phyloP scores from a whole-genome alignment of 805 yeast genomes.

The Lipomyces starkeyi region DNA sequence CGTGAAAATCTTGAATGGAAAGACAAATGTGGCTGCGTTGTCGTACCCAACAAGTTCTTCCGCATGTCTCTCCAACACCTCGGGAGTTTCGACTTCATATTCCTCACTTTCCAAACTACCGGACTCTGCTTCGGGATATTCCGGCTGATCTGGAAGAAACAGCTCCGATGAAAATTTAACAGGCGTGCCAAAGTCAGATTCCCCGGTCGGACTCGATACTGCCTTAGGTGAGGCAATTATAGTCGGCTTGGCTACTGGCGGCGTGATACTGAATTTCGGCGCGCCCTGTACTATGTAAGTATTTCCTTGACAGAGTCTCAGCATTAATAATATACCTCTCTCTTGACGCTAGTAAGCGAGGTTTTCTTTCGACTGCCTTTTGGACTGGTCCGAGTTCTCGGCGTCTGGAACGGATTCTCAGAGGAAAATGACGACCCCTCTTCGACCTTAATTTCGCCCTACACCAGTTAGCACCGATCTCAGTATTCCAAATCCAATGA shows the following conservation, averaged over 20 bases:
- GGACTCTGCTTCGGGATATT: constrained; percentile 10
- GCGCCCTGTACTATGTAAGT: neutral
- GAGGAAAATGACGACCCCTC: constrained; percentile 29
- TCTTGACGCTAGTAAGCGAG: neutral
- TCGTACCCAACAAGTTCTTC: constrained; percentile 18
- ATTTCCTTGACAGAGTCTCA: neutral
- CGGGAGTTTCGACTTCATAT: constrained; percentile 23
- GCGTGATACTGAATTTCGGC: neutral
- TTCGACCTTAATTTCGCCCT: neutral
- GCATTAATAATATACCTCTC: neutral
- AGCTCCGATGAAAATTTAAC: constrained; percentile 13
- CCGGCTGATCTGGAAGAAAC: constrained; percentile 9
- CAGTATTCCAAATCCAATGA: neutral
- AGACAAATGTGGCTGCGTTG: constrained; percentile 12
- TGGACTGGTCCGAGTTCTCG: neutral
- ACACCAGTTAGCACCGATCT: neutral
- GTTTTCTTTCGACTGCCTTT: constrained; percentile 12
- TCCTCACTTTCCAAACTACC: neutral
- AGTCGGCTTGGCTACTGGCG: neutral
- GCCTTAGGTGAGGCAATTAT: neutral
- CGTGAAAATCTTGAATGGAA: constrained; percentile 19
- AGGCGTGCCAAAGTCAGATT: constrained; percentile 5
- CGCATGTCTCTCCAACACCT: neutral
- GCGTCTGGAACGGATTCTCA: constrained; percentile 34
- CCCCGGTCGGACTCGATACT: neutral